These are phyloP conservation scores for Fusarium sp. DNA, from an alignment of 2,329 filamentous ascomycete genomes.

Conservation along the genomic window DNA sequence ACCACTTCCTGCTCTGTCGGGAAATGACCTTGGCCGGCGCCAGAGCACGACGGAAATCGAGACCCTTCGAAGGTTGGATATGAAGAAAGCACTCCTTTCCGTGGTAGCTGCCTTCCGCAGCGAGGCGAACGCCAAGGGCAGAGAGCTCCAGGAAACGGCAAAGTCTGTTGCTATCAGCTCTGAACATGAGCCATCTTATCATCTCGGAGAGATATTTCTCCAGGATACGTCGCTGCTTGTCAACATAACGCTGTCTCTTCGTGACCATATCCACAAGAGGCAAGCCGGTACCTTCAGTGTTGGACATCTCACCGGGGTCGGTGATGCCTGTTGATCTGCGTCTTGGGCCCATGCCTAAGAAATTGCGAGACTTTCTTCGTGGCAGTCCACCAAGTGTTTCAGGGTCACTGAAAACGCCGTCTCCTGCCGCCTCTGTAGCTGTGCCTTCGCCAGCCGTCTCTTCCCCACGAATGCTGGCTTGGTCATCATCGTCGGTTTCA, in stretches of 20 bases:
- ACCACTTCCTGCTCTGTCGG: conserved; percentile 94
- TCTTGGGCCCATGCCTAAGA: conserved; percentile 61
- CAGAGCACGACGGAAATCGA: conserved; percentile 85
- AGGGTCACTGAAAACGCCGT: conserved; percentile 54
- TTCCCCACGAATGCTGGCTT: conserved; percentile 54
- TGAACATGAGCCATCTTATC: conserved; percentile 97
- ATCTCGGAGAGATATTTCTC: conserved; percentile 93
- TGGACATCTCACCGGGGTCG: conserved; percentile 61
- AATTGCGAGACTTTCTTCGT: conserved; percentile 65
- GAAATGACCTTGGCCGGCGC: conserved; percentile 83
- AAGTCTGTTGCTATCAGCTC: conserved; percentile 92
- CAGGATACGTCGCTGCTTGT: conserved; percentile 85
- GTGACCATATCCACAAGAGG: conserved; percentile 62
- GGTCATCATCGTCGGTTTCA: conserved; percentile 80
- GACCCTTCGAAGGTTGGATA: conserved; percentile 89
- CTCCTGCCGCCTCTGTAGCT: conserved; percentile 74
- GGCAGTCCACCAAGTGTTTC: conserved; percentile 50
- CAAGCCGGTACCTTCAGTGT: conserved; percentile 58
- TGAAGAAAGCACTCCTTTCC: conserved; percentile 96
- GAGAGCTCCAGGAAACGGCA: conserved; percentile 97
- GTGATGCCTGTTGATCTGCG: conserved; percentile 65
- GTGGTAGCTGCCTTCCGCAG: conserved; percentile 95
- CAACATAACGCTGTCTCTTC: conserved; percentile 73
- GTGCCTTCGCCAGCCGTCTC: conserved; percentile 66
- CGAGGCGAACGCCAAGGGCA: conserved; percentile 90